Conservation (phyloP, 768 basidiomycete species). For the Tephrocybe sp. region DNA sequence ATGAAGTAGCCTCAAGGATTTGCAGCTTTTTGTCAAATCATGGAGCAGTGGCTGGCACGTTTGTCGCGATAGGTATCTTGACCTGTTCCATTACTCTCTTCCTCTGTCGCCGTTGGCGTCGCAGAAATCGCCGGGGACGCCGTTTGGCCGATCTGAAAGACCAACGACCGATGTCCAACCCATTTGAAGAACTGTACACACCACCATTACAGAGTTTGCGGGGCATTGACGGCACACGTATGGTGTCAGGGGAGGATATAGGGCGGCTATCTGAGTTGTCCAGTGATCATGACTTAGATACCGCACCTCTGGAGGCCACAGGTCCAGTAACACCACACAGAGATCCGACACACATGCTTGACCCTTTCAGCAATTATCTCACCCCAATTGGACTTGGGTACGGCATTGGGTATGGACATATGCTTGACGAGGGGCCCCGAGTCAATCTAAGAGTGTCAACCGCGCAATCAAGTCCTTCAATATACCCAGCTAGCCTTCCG, state of each 20-base stretch:
- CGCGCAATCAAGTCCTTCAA: constrained; percentile 48
- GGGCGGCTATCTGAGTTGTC: constrained; percentile 1
- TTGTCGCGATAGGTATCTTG: constrained; percentile 64
- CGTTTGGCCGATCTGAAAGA: constrained; percentile 38
- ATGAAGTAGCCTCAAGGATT: background rate
- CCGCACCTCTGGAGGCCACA: background rate
- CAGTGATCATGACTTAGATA: background rate
- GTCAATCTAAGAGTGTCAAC: constrained; percentile 25
- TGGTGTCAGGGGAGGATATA: background rate
- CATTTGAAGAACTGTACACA: constrained; percentile 33
- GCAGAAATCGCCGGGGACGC: constrained; percentile 32
- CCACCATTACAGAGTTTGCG: no score
- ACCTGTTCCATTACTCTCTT: constrained; percentile 47
- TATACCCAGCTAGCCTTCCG: constrained; percentile 47
- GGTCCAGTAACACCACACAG: constrained; percentile 3
- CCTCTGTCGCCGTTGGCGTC: constrained; percentile 41
- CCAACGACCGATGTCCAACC: constrained; percentile 31
- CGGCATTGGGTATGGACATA: constrained; percentile 7
- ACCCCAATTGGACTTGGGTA: background rate
- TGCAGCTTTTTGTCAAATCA: constrained; percentile 64
- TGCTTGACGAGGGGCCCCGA: constrained; percentile 15
- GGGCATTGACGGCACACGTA: background rate
- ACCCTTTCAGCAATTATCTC: constrained; percentile 3
- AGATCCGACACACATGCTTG: constrained; percentile 3
- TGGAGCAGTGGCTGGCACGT: constrained; percentile 73